Evolutionary conservation across 2,329 filamentous ascomycete species (phyloP).

Genomic region (Alternaria tenuissima): DNA sequence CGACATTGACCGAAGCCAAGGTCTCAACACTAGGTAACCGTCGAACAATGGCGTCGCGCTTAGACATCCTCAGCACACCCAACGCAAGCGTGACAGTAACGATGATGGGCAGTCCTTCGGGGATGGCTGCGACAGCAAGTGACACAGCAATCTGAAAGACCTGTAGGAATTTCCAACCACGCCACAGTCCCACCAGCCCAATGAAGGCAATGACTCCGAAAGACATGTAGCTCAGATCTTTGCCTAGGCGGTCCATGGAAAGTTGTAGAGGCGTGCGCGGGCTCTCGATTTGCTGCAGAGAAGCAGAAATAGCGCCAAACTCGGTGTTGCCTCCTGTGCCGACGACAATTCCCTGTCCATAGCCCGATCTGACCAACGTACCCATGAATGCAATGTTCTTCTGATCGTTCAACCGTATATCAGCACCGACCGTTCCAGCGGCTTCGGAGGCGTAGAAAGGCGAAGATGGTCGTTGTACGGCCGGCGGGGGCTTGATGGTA

Average conservation of each 20-base stretch:
- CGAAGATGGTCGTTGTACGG: slow-evolving; percentile 57
- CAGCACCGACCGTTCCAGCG: slow-evolving; percentile 67
- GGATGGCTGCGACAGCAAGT: slow-evolving; percentile 93
- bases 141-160: slow-evolving; percentile 99
- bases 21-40: slow-evolving; percentile 97
- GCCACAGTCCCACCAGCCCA: slow-evolving; percentile 86
- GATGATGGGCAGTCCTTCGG: slow-evolving; percentile 95
- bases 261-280: slow-evolving; percentile 92
- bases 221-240: slow-evolving; percentile 95
- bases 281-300: slow-evolving; percentile 92
- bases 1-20: slow-evolving; percentile 97
- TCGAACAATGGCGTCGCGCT: slow-evolving; percentile 91
- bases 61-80: slow-evolving; percentile 95
- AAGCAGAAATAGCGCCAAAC: slow-evolving; percentile 95
- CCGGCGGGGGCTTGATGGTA: slow-evolving; percentile 57
- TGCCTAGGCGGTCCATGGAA: slow-evolving; percentile 96
- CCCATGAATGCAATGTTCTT: slow-evolving; percentile 99
- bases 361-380: slow-evolving; percentile 90
- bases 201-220: slow-evolving; percentile 95
- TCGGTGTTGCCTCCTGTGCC: slow-evolving; percentile 93
- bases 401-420: slow-evolving; percentile 74
- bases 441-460: slow-evolving; percentile 68
- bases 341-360: slow-evolving; percentile 97
- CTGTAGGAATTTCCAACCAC: slow-evolving; percentile 88
- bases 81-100: slow-evolving; percentile 96